A percentile compares a stretch with the other conserved stretches of the same genome.
These are phyloP conservation scores for Aquanectria penicillioides DNA, from an alignment of 2,329 filamentous ascomycete genomes.

Conservation along the genomic window DNA sequence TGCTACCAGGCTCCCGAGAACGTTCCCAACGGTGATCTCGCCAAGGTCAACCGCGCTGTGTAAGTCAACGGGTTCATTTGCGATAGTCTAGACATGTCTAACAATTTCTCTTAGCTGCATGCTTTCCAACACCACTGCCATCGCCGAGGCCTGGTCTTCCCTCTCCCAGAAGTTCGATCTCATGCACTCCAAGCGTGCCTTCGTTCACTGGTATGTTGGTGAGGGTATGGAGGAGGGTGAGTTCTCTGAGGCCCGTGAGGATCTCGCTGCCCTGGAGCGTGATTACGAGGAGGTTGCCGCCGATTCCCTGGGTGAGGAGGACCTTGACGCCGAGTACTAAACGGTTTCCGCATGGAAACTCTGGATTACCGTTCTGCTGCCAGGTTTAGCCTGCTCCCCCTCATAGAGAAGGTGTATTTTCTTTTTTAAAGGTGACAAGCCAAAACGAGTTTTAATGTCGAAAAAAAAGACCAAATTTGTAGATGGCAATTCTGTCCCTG, in stretches of 20 bases:
- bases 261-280: slow-evolving; percentile 95
- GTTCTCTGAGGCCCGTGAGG: slow-evolving; percentile 98
- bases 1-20: slow-evolving; percentile 98
- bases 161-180: slow-evolving; percentile 99
- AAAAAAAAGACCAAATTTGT: slow-evolving; percentile 47
- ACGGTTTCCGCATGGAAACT: slow-evolving; percentile 33
- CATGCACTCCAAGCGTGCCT: slow-evolving; percentile 99
- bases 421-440: slow-evolving; percentile 50
- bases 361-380: slow-evolving; percentile 37
- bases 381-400: slow-evolving; percentile 43
- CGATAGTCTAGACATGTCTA: not conserved
- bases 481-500: slow-evolving; percentile 32
- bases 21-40: slow-evolving; percentile 96
- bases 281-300: slow-evolving; percentile 99
- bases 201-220: slow-evolving; percentile 99
- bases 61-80: slow-evolving; percentile 62
- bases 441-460: slow-evolving; percentile 51
- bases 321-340: slow-evolving; percentile 93
- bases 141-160: slow-evolving; percentile 97
- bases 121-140: slow-evolving; percentile 98
- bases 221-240: slow-evolving; percentile 99
- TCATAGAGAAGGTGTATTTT: slow-evolving; percentile 50
- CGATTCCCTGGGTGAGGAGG: slow-evolving; percentile 90
- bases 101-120: slow-evolving; percentile 74
- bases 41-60: slow-evolving; percentile 98